Evolutionary conservation across 805 yeast species (phyloP).

Genomic region (Debaryomyces maramus): DNA sequence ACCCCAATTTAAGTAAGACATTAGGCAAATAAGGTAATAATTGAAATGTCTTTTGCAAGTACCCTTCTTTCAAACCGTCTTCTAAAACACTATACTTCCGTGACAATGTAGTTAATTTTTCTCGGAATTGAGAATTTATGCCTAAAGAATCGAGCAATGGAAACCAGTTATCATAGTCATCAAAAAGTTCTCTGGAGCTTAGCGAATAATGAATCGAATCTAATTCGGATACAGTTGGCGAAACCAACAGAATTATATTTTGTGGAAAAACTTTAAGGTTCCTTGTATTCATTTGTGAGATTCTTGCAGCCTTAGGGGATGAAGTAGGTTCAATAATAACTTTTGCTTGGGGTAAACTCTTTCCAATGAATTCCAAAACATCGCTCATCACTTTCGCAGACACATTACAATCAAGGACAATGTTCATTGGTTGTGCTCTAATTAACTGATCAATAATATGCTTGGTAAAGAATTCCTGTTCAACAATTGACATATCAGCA

Average conservation of each 20-base stretch:
- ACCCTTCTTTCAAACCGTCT: constrained; percentile 40
- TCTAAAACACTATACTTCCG: constrained; percentile 20
- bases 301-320: constrained; percentile 53
- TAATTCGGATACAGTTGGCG: constrained; percentile 73
- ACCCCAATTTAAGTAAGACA: constrained; percentile 66
- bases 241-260: constrained; percentile 45
- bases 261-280: constrained; percentile 48
- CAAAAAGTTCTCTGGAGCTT: constrained; percentile 35
- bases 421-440: constrained; percentile 43
- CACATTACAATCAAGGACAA: constrained; percentile 71
- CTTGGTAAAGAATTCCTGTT: constrained; percentile 40
- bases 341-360: constrained; percentile 17
- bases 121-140: constrained; percentile 46
- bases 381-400: constrained; percentile 41
- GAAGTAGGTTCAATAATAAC: constrained; percentile 79
- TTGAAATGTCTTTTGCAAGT: constrained; percentile 66
- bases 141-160: constrained; percentile 64
- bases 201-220: constrained; percentile 53
- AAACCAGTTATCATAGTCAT: constrained; percentile 70
- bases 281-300: constrained; percentile 35
- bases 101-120: constrained; percentile 37
- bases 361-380: constrained; percentile 27
- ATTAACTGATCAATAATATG: constrained; percentile 45
- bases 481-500: constrained; percentile 80
- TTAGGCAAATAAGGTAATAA: constrained; percentile 74